Percentiles rank a stretch among this genome's conserved stretches.
These are phyloP conservation scores for Pterulicium gracile DNA, from an alignment of 1,284 basidiomycete genomes.

Conservation along the genomic window DNA sequence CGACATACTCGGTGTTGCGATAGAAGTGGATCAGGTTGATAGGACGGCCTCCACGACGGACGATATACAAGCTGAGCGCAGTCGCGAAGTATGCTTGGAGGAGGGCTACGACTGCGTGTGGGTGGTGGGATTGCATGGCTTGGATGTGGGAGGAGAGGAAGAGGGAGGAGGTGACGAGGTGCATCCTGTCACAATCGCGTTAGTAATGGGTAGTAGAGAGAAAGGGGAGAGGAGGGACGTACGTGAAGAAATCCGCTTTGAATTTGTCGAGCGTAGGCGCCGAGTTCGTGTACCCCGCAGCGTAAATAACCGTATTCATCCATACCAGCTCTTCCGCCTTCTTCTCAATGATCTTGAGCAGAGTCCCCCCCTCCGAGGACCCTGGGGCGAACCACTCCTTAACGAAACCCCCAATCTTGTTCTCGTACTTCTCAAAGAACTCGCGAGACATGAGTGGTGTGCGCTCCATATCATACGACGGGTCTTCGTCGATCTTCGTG, in stretches of 20 bases:
- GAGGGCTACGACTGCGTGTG: not conserved
- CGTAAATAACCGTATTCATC: not conserved
- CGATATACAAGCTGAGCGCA: not conserved
- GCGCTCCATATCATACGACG: not conserved
- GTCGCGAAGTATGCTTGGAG: not conserved
- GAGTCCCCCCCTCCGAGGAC: not conserved
- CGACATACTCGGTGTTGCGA: too few relatives aligned
- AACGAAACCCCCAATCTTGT: not conserved
- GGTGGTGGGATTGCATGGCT: not conserved
- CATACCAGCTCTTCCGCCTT: not conserved
- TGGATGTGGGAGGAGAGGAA: not conserved
- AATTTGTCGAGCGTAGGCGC: not conserved
- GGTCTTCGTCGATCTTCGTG: not conserved
- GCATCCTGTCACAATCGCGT: not conserved
- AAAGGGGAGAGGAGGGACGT: not conserved
- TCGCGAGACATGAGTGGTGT: not conserved
- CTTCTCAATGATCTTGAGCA: not conserved
- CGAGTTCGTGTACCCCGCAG: not conserved
- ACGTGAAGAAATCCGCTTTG: not conserved
- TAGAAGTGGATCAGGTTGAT: too few relatives aligned
- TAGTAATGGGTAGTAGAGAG: not conserved
- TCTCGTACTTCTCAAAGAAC: not conserved
- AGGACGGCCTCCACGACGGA: too few relatives aligned
- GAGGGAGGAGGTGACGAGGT: not conserved
- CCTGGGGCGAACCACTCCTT: not conserved